A percentile compares a stretch with the other conserved stretches of the same genome.
Conservation (phyloP, 805 yeast species). For the Yueomyces sinensis region DNA sequence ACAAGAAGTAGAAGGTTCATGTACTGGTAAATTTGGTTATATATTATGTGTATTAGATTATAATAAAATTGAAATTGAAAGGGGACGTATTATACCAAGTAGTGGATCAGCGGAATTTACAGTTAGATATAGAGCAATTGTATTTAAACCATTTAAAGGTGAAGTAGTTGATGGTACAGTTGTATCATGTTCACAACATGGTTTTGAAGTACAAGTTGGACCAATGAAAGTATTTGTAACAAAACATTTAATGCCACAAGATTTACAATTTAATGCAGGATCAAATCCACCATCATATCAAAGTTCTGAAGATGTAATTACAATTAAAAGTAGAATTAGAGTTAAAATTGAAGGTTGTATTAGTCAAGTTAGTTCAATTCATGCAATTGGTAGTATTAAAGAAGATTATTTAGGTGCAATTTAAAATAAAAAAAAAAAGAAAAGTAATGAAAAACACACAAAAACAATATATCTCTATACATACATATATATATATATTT, state of each 20-base stretch:
- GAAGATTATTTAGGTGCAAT: slow-evolving; percentile 92
- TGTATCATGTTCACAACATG: slow-evolving; percentile 86
- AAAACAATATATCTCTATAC: too few species aligned
- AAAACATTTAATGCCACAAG: slow-evolving; percentile 87
- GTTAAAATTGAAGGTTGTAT: slow-evolving; percentile 94
- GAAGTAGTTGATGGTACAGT: slow-evolving; percentile 97
- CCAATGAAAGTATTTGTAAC: slow-evolving; percentile 91
- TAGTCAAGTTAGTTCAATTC: slow-evolving; percentile 92
- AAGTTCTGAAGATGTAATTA: slow-evolving; percentile 87
- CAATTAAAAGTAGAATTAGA: slow-evolving; percentile 86
- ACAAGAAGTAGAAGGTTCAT: slow-evolving; percentile 96
- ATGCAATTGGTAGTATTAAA: slow-evolving; percentile 95
- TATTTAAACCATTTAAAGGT: slow-evolving; percentile 97
- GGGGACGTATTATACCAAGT: slow-evolving; percentile 82
- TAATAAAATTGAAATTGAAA: slow-evolving; percentile 88
- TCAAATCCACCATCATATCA: slow-evolving; percentile 98
- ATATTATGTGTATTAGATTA: slow-evolving; percentile 92
- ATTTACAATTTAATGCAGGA: slow-evolving; percentile 85
- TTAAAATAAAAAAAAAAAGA: slow-evolving; percentile 8
- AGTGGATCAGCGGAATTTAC: slow-evolving; percentile 94
- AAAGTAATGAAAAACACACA: too few species aligned
- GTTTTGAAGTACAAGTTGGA: slow-evolving; percentile 96
- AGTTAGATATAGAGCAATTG: slow-evolving; percentile 91
- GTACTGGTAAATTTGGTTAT: slow-evolving; percentile 97
- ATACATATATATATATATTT: not conserved